Conservation (phyloP, 2,329 filamentous ascomycete genomes). For the Thermothelomyces thermophilus region DNA sequence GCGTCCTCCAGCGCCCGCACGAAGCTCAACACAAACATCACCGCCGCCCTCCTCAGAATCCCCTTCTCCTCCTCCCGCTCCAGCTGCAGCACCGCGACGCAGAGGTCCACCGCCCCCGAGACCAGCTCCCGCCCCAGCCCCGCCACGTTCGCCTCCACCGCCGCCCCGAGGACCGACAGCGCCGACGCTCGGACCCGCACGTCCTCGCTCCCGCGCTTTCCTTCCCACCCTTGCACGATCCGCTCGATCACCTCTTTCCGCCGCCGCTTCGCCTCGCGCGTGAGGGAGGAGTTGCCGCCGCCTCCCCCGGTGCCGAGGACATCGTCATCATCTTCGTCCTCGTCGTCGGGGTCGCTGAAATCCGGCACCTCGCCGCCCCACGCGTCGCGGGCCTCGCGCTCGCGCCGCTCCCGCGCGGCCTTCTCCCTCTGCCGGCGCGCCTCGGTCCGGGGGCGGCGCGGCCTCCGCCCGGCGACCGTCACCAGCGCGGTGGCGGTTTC, state of each 20-base stretch:
- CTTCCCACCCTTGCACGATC: slow-evolving; percentile 63
- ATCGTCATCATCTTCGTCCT: slow-evolving; percentile 26
- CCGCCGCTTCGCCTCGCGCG: slow-evolving; percentile 38
- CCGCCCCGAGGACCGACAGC: slow-evolving; percentile 55
- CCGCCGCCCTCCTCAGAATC: slow-evolving; percentile 61
- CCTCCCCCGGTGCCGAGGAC: too few species aligned
- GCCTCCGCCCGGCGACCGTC: slow-evolving; percentile 57
- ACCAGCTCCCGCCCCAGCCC: slow-evolving; percentile 49
- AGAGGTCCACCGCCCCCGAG: slow-evolving; percentile 54
- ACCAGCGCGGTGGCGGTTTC: slow-evolving; percentile 54
- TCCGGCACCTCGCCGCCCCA: slow-evolving; percentile 50
- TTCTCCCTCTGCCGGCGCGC: slow-evolving; percentile 47
- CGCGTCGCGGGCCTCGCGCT: slow-evolving; percentile 44
- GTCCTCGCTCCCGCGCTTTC: slow-evolving; percentile 60
- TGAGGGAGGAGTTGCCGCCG: slow-evolving; percentile 30
- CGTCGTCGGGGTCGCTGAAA: slow-evolving; percentile 26
- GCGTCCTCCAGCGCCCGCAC: slow-evolving; percentile 53
- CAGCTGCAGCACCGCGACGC: slow-evolving; percentile 54
- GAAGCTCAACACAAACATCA: slow-evolving; percentile 56
- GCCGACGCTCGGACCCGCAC: slow-evolving; percentile 63
- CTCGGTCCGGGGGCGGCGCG: slow-evolving; percentile 53
- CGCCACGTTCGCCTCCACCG: slow-evolving; percentile 53
- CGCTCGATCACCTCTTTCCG: slow-evolving; percentile 46
- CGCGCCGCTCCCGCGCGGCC: slow-evolving; percentile 41
- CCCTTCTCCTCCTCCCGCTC: slow-evolving; percentile 55